phyloP scores from a whole-genome alignment of 2,329 filamentous ascomycete genomes.

The Cercospora beticola region DNA sequence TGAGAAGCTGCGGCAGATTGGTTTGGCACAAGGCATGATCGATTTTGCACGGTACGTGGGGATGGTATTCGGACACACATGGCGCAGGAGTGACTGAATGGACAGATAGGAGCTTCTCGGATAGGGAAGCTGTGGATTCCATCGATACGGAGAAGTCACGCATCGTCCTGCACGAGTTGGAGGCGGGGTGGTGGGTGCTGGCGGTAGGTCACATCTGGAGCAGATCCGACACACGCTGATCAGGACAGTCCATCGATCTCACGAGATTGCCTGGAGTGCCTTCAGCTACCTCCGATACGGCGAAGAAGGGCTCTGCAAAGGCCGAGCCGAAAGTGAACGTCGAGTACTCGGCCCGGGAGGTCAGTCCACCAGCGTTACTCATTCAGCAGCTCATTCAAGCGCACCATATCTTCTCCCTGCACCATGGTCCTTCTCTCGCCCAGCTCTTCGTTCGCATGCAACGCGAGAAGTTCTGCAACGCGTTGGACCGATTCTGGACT shows the following conservation, averaged over 20 bases:
- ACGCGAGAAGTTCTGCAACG: conserved; percentile 67
- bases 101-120: conserved; percentile 67
- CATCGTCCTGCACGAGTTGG: conserved; percentile 81
- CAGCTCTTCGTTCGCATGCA: conserved; percentile 65
- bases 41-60: conserved; percentile 69
- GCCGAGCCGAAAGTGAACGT: conserved; percentile 43
- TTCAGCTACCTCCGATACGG: conserved; percentile 37
- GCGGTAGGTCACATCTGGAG: conserved; percentile 61
- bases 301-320: conserved; percentile 29
- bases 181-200: conserved; percentile 92
- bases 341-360: conserved; percentile 87
- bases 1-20: conserved; percentile 86
- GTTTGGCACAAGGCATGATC: conserved; percentile 94
- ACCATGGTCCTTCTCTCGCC: conserved; percentile 75
- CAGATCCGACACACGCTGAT: conserved; percentile 17
- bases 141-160: conserved; percentile 90
- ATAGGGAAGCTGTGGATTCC: conserved; percentile 71
- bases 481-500: conserved; percentile 81
- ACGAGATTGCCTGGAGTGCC: conserved; percentile 63
- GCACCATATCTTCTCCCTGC: conserved; percentile 80
- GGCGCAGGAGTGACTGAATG: conserved; percentile 30
- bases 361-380: conserved; percentile 77
- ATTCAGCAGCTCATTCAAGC: conserved; percentile 79
- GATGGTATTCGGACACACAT: not conserved
- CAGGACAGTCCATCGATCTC: conserved; percentile 70